Conservation (phyloP, 139 green algal species). For the Chlamydomonas incerta region DNA sequence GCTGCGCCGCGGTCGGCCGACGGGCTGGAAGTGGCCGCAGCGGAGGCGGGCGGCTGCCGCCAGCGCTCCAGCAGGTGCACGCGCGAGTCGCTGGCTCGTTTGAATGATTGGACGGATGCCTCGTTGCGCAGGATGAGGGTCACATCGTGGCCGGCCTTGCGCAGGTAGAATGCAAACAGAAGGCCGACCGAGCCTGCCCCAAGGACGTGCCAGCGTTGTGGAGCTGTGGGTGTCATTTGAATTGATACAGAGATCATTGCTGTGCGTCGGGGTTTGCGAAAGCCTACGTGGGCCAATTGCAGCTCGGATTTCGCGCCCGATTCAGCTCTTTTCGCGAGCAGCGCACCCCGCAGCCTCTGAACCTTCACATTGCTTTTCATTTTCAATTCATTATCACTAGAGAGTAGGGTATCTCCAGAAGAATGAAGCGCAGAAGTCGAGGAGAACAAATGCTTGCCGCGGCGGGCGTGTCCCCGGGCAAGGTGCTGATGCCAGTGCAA, state of each 20-base stretch:
- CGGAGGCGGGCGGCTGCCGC: background rate
- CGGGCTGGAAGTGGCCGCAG: too few species aligned
- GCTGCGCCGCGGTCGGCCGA: too few species aligned
- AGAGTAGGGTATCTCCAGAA: too few species aligned
- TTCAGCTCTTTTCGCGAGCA: too few species aligned
- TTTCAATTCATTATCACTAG: background rate
- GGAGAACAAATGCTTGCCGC: constrained; percentile 30
- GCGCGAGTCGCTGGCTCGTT: background rate
- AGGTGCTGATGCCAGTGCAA: background rate
- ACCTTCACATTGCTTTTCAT: too few species aligned
- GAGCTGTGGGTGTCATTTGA: too few species aligned
- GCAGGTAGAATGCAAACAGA: constrained; percentile 46
- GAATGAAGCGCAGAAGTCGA: constrained; percentile 31
- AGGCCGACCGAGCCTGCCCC: constrained; percentile 55
- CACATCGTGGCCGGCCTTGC: background rate
- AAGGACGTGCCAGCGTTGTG: constrained; percentile 32
- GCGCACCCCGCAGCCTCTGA: too few species aligned
- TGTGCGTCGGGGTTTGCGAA: too few species aligned
- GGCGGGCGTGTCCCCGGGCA: background rate
- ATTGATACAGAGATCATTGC: too few species aligned
- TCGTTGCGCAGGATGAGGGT: constrained; percentile 21
- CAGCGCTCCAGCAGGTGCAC: constrained; percentile 21
- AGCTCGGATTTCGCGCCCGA: too few species aligned
- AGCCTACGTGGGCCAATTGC: too few species aligned
- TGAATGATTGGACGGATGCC: background rate